Evolutionary conservation across 2,329 filamentous ascomycete genomes (phyloP), one percentile per base, ranked within the genome.

Genomic region (Aspergillus calidoustus): DNA sequence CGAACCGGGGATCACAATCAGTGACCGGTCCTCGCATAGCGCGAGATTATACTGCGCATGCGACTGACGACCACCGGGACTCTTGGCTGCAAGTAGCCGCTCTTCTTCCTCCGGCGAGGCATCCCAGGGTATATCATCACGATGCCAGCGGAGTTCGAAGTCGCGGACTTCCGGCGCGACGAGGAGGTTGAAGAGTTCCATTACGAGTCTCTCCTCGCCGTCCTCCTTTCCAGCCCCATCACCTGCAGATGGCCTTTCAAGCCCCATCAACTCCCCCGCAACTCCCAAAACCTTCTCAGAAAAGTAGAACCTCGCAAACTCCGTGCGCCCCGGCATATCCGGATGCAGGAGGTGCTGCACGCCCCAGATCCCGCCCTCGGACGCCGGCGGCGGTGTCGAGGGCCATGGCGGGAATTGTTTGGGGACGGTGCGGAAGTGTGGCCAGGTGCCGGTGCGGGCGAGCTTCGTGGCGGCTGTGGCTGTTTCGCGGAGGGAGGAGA

Each of bases 361-460:
- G 65, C 92, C 92, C 93, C 92, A 96, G 76, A 96, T 96, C 22
- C 91, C 91, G 55, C 83, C 78, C 54, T 81, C 76, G 0, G 73
- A 73, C 43, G 76, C 75, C 1, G 80, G 77, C 0, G 82, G 80
- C 1, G 83, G 79, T 54, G 82, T 81, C n/a, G 81, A 82, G 4
- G 85, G 81, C 92, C 92, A 96, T 0, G 93, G 93, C 0, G 92
- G 93, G 79, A 96, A 97, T 77, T 96, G 92, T 77, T 96, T 96
- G 57, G 91, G 91, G 2, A 95, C 86, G 0, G 91, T 94, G 66
- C 92, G 90, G 71, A 96, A 88, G 77, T 90, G 85, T 3, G 91
- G 91, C 92, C 92, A 97, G 64, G 83, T 72, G 43, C 92, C 92
- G n/a, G 80, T 69, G 65, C 91, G 87, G 47, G 91, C 89, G 47